Evolutionary conservation across 129 eudicot genomes (phyloP).

Genomic region (Ambrosia trifida): DNA sequence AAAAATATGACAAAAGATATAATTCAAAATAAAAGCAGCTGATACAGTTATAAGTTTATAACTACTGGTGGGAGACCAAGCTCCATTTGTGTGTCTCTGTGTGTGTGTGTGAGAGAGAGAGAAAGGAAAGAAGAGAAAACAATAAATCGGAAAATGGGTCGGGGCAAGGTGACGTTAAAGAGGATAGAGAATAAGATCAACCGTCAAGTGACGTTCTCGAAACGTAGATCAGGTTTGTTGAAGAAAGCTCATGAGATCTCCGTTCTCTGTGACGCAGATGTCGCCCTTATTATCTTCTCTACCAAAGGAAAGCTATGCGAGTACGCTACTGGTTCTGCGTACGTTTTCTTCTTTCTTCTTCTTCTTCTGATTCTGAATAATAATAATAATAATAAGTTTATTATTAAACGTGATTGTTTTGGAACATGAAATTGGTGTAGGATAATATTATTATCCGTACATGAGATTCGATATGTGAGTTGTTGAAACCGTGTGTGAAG

Average conservation of each 20-base stretch:
- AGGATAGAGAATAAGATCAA: conserved; percentile 90
- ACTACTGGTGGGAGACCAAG: background rate
- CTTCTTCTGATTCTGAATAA: no score
- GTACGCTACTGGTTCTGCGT: conserved; percentile 77
- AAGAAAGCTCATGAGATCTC: conserved; percentile 96
- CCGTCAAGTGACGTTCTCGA: conserved; percentile 81
- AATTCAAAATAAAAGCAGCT: conserved; percentile 1
- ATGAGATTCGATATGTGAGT: background rate
- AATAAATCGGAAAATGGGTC: conserved; percentile 48
- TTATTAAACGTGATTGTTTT: background rate
- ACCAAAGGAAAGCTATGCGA: conserved; percentile 82
- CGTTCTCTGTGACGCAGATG: conserved; percentile 82
- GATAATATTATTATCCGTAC: background rate
- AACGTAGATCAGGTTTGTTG: conserved; percentile 66
- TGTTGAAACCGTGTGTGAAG: background rate
- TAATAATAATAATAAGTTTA: no score
- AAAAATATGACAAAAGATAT: background rate
- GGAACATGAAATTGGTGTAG: background rate
- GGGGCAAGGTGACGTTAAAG: conserved; percentile 88
- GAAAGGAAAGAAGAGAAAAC: background rate
- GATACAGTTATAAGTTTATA: conserved; percentile 4
- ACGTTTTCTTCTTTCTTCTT: background rate
- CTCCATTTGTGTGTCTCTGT: background rate
- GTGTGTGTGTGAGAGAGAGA: no score
- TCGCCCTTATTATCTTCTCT: conserved; percentile 74